Percentiles rank a stretch among this genome's conserved stretches.
These are phyloP conservation scores for Cladobotryum mycophilum DNA, from an alignment of 2,329 filamentous ascomycete genomes.

Conservation along the genomic window DNA sequence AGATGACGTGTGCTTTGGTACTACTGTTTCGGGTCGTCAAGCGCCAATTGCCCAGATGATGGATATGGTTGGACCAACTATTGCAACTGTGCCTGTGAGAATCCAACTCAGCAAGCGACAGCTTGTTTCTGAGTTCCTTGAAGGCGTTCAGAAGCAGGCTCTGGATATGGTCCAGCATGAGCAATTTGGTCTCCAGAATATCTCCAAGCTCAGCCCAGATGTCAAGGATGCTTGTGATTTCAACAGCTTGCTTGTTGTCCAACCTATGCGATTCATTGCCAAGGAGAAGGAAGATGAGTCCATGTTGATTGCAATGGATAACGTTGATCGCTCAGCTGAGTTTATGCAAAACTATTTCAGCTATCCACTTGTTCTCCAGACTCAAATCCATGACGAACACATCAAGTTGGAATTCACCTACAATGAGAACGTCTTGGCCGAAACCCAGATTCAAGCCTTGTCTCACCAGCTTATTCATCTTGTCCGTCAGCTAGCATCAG, in stretches of 20 bases:
- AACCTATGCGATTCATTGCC: neutral
- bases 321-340: too few species aligned
- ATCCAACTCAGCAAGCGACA: constrained; percentile 8
- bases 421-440: neutral
- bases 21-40: constrained; percentile 14
- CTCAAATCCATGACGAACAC: neutral
- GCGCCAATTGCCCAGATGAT: constrained; percentile 5
- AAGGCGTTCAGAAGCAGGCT: constrained; percentile 11
- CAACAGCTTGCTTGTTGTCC: constrained; percentile 4
- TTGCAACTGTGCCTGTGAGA: constrained; percentile 14
- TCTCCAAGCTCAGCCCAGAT: constrained; percentile 1
- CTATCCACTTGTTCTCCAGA: constrained; percentile 4
- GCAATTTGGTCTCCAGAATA: constrained; percentile 9
- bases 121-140: constrained; percentile 8
- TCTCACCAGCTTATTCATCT: constrained; percentile 1
- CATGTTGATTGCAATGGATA: too few species aligned
- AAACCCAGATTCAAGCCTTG: neutral
- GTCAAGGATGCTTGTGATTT: constrained; percentile 4
- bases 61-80: neutral
- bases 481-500: neutral
- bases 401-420: constrained; percentile 1
- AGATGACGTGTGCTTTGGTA: constrained; percentile 13
- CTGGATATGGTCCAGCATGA: constrained; percentile 8
- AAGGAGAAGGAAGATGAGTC: neutral
- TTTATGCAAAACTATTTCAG: too few species aligned